A percentile compares a stretch with the other conserved stretches of the same genome.
Evolutionary conservation across 495 filamentous ascomycete species (phyloP).

Genomic region (Entonaema liquescens): DNA sequence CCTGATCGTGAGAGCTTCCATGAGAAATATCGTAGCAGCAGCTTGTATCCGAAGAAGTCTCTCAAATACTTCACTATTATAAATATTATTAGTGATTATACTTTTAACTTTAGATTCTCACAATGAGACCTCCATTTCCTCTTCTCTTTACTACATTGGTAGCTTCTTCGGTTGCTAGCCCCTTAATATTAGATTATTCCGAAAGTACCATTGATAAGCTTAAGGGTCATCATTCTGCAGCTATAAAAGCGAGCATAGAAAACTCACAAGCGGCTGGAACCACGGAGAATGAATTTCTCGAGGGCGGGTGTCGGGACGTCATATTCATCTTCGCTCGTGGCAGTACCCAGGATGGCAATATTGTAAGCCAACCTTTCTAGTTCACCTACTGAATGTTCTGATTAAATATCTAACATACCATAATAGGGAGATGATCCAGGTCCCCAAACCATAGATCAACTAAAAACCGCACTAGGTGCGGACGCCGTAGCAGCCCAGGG

Average conservation of each 20-base stretch:
- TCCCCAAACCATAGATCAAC: slow-evolving; percentile 43
- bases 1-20: no score
- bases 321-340: slow-evolving; percentile 64
- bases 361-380: slow-evolving; percentile 46
- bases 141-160: slow-evolving; percentile 38
- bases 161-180: slow-evolving; percentile 32
- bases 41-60: neutral
- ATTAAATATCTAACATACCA: neutral
- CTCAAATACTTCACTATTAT: neutral
- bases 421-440: slow-evolving; percentile 36
- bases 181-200: slow-evolving; percentile 43
- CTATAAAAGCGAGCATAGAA: neutral
- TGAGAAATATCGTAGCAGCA: no score
- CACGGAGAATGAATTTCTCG: slow-evolving; percentile 55
- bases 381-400: neutral
- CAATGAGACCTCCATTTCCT: slow-evolving; percentile 36
- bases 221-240: slow-evolving; percentile 13
- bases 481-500: slow-evolving; percentile 49
- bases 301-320: slow-evolving; percentile 55
- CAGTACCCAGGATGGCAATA: slow-evolving; percentile 61
- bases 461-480: slow-evolving; percentile 41
- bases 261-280: slow-evolving; percentile 28
- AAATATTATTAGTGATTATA: neutral
- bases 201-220: slow-evolving; percentile 29
- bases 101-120: neutral